Percentiles rank a stretch among this genome's conserved stretches.
Evolutionary conservation across 2,329 filamentous ascomycete species (phyloP).

Genomic region (Bipolaris victoriae): DNA sequence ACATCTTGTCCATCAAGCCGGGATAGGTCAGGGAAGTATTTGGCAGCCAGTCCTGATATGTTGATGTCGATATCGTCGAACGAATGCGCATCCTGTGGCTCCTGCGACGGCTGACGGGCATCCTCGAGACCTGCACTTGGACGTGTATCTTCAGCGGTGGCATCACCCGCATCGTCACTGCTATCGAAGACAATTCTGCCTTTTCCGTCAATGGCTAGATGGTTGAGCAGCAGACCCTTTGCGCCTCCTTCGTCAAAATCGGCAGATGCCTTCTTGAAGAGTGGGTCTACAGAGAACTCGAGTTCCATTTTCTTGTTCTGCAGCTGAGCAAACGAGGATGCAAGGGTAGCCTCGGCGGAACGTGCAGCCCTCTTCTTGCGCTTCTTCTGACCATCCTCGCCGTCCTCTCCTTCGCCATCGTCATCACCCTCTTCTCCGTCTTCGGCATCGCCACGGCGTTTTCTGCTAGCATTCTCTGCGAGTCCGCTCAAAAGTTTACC

Average conservation of each 20-base stretch:
- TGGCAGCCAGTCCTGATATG: conserved; percentile 72
- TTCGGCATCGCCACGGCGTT: conserved; percentile 46
- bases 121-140: conserved; percentile 53
- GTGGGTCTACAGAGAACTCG: conserved; percentile 92
- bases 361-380: conserved; percentile 78
- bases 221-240: conserved; percentile 92
- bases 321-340: conserved; percentile 82
- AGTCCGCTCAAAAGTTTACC: conserved; percentile 92
- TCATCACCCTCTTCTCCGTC: conserved; percentile 57
- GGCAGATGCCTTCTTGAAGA: conserved; percentile 99
- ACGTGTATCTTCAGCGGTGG: conserved; percentile 54
- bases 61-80: conserved; percentile 76
- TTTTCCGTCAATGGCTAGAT: conserved; percentile 90
- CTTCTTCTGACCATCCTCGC: conserved; percentile 65
- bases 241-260: conserved; percentile 98
- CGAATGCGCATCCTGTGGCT: conserved; percentile 46
- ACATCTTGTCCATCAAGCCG: conserved; percentile 85
- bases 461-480: conserved; percentile 78
- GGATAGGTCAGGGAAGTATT: conserved; percentile 84
- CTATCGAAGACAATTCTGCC: conserved; percentile 98
- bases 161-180: conserved; percentile 78
- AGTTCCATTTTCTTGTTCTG: conserved; percentile 97
- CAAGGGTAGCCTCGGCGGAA: conserved; percentile 91
- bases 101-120: conserved; percentile 41
- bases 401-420: conserved; percentile 66